Evolutionary conservation across 2,329 filamentous ascomycete species (phyloP).

Genomic region (Ophiocordyceps polyrhachis-furcata): DNA sequence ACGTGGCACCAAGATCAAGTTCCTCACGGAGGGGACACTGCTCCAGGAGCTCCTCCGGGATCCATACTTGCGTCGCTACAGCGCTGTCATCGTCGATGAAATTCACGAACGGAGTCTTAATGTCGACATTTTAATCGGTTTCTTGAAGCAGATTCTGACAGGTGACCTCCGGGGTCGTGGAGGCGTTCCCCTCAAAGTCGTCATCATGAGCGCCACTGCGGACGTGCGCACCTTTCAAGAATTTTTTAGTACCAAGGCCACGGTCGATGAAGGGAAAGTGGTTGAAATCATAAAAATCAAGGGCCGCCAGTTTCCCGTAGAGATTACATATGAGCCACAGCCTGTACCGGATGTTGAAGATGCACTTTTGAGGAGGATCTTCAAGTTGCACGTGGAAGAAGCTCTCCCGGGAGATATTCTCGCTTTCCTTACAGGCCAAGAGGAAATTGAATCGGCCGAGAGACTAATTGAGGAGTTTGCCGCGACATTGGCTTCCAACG

Average conservation of each 20-base stretch:
- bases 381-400: constrained; percentile 73
- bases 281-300: constrained; percentile 46
- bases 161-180: constrained; percentile 44
- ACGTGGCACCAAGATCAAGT: constrained; percentile 76
- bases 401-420: constrained; percentile 87
- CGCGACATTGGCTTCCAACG: constrained; percentile 48
- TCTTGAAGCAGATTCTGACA: constrained; percentile 59
- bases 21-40: constrained; percentile 88
- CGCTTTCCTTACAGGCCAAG: constrained; percentile 81
- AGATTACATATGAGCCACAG: constrained; percentile 52
- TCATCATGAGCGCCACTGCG: constrained; percentile 94
- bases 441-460: constrained; percentile 73
- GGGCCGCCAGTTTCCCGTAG: constrained; percentile 74
- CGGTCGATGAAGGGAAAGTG: neutral
- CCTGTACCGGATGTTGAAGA: constrained; percentile 71
- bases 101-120: constrained; percentile 93
- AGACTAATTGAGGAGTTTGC: constrained; percentile 67
- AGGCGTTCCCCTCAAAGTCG: constrained; percentile 63
- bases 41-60: constrained; percentile 85
- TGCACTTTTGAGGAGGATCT: constrained; percentile 60
- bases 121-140: constrained; percentile 78
- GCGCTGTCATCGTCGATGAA: constrained; percentile 82
- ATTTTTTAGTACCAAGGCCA: constrained; percentile 40
- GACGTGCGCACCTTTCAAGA: constrained; percentile 60
- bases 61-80: constrained; percentile 66